Conservation (phyloP, 768 basidiomycete species). For the Galerina marginata region DNA sequence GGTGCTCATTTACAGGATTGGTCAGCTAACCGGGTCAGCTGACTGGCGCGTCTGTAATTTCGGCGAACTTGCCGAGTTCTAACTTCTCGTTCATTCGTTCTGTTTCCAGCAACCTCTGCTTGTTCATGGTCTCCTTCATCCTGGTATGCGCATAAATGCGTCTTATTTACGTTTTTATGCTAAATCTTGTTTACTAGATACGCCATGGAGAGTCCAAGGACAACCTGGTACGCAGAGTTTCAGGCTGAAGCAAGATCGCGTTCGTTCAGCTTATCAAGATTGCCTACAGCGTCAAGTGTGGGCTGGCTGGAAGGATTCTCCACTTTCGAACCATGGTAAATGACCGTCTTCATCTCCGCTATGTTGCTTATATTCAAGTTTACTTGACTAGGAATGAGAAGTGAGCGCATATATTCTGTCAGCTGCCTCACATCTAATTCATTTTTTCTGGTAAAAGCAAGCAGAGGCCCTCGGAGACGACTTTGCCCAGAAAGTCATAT, state of each 20-base stretch:
- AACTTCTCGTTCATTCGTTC: slow-evolving; percentile 6
- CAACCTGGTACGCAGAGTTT: slow-evolving; percentile 58
- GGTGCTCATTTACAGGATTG: background rate
- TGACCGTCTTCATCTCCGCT: background rate
- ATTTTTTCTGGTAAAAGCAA: slow-evolving; percentile 44
- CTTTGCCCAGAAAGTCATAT: slow-evolving; percentile 43
- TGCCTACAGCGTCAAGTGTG: slow-evolving; percentile 46
- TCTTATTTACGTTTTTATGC: background rate
- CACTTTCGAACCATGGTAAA: slow-evolving; percentile 76
- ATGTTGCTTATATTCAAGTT: background rate
- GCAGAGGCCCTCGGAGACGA: slow-evolving; percentile 63
- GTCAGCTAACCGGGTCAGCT: slow-evolving; percentile 16
- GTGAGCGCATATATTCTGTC: slow-evolving; percentile 38
- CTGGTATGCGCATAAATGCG: slow-evolving; percentile 36
- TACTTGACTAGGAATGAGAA: slow-evolving; percentile 51
- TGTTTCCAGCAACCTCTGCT: slow-evolving; percentile 2
- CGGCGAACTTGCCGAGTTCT: slow-evolving; percentile 10
- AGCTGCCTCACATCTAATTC: background rate
- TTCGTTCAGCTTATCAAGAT: background rate
- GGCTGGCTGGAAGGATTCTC: slow-evolving; percentile 80
- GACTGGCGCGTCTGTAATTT: slow-evolving; percentile 6
- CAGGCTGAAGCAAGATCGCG: background rate
- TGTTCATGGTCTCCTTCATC: slow-evolving; percentile 42
- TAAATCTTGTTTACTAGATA: slow-evolving; percentile 44
- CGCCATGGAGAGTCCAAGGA: slow-evolving; percentile 82